Conservation (phyloP, 2,329 filamentous ascomycete genomes). For the Pseudonectria foliicola region DNA sequence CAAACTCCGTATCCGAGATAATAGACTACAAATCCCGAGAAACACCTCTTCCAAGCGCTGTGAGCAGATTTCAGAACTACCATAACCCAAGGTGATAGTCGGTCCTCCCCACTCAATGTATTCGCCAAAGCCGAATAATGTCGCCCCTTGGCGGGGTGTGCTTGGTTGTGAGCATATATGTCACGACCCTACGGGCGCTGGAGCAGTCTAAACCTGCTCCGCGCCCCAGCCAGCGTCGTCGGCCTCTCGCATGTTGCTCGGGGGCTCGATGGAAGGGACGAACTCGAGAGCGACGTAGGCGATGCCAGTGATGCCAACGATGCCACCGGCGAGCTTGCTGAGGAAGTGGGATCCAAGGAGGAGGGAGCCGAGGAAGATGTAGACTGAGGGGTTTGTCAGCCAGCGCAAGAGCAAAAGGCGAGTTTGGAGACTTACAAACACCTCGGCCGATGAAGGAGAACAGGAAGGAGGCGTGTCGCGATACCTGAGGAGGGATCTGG, state of each 20-base stretch:
- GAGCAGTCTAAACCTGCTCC: slow-evolving; percentile 57
- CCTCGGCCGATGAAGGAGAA: slow-evolving; percentile 96
- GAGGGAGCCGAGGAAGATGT: slow-evolving; percentile 88
- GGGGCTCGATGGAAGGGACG: slow-evolving; percentile 70
- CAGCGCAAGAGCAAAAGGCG: background rate
- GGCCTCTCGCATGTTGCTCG: slow-evolving; percentile 73
- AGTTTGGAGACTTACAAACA: slow-evolving; percentile 61
- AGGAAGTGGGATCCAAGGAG: slow-evolving; percentile 62
- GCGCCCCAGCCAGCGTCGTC: slow-evolving; percentile 65
- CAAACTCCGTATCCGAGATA: no score
- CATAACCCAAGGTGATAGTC: no score
- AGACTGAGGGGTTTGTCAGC: slow-evolving; percentile 54
- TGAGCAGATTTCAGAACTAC: no score
- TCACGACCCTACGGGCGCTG: background rate
- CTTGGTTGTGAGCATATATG: no score
- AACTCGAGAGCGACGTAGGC: slow-evolving; percentile 72
- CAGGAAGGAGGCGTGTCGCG: slow-evolving; percentile 92
- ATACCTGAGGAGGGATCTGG: slow-evolving; percentile 86
- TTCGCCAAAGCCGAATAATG: no score
- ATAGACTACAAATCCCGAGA: no score
- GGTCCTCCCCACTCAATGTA: no score
- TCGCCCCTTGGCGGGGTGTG: no score
- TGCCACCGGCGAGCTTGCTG: slow-evolving; percentile 67
- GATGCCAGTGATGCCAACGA: slow-evolving; percentile 72
- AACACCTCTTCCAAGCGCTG: no score